A percentile compares a stretch with the other conserved stretches of the same genome.
Evolutionary conservation across 2,329 filamentous ascomycete species (phyloP).

Genomic region (Aspergillus pseudoviridinutans): DNA sequence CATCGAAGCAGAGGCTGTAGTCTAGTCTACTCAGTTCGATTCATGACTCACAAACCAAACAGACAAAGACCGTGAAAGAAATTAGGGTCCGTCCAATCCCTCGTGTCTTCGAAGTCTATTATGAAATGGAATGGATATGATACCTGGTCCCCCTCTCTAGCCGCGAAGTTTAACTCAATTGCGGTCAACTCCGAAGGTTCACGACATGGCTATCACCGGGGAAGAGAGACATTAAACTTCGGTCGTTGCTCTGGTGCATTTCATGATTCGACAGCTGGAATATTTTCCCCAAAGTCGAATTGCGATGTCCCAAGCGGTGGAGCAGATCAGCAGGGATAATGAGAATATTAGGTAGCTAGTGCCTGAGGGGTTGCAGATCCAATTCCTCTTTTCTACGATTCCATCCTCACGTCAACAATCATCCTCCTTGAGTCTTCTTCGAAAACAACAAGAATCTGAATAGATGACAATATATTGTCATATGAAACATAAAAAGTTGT

Average conservation of each 20-base stretch:
- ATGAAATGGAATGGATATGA: not conserved
- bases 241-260: not conserved
- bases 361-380: not conserved
- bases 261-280: not conserved
- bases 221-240: not conserved
- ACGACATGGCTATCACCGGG: not conserved
- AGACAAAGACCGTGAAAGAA: not conserved
- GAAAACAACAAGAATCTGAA: not conserved
- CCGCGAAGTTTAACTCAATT: not conserved
- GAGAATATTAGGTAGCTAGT: not conserved
- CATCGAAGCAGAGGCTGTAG: not conserved
- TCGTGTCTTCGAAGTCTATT: not conserved
- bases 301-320: conserved; percentile 1
- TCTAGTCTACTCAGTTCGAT: not conserved
- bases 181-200: not conserved
- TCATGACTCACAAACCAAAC: not conserved
- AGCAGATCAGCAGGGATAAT: conserved; percentile 13
- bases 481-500: not conserved
- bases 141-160: not conserved
- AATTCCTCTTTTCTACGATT: not conserved
- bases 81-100: not conserved
- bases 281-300: not conserved
- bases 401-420: not conserved
- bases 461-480: not conserved
- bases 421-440: not conserved